A percentile compares a stretch with the other conserved stretches of the same genome.
Evolutionary conservation across 805 yeast genomes (phyloP).

Genomic region (Schwanniomyces pseudopolymorphus): DNA sequence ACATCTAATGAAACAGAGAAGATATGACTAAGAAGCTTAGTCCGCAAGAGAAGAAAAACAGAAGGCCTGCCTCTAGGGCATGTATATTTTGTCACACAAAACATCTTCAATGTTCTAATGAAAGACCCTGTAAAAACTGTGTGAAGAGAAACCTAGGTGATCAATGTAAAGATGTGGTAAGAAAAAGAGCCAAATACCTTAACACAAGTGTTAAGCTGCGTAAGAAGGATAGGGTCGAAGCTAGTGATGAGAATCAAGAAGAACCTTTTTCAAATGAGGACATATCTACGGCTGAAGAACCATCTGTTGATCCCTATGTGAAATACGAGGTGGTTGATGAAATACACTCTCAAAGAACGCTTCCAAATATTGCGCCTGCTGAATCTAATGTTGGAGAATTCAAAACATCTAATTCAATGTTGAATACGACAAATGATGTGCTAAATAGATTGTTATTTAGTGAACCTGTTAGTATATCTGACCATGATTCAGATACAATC

Average conservation of each 20-base stretch:
- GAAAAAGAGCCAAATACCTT: constrained; percentile 50
- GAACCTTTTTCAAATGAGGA: not conserved
- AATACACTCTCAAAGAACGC: not conserved
- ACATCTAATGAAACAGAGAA: not conserved
- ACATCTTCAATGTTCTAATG: constrained; percentile 70
- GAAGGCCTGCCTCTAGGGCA: constrained; percentile 68
- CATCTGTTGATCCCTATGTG: not conserved
- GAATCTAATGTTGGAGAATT: not conserved
- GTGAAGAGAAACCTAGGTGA: constrained; percentile 56
- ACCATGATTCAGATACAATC: constrained; percentile 12
- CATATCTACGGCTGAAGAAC: not conserved
- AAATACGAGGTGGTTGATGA: not conserved
- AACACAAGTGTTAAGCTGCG: not conserved
- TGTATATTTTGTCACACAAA: constrained; percentile 72
- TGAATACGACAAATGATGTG: constrained; percentile 29
- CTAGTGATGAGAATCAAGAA: not conserved
- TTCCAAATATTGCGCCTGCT: not conserved
- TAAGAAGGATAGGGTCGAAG: not conserved
- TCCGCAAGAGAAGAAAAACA: constrained; percentile 47
- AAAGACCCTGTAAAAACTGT: constrained; percentile 74
- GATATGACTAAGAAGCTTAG: constrained; percentile 64
- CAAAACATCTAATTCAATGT: constrained; percentile 14
- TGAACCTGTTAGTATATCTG: constrained; percentile 4
- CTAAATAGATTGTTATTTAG: constrained; percentile 19
- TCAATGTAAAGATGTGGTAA: constrained; percentile 55